phyloP scores from a whole-genome alignment of 2,329 filamentous ascomycete genomes.

The Shiraia bambusicola region DNA sequence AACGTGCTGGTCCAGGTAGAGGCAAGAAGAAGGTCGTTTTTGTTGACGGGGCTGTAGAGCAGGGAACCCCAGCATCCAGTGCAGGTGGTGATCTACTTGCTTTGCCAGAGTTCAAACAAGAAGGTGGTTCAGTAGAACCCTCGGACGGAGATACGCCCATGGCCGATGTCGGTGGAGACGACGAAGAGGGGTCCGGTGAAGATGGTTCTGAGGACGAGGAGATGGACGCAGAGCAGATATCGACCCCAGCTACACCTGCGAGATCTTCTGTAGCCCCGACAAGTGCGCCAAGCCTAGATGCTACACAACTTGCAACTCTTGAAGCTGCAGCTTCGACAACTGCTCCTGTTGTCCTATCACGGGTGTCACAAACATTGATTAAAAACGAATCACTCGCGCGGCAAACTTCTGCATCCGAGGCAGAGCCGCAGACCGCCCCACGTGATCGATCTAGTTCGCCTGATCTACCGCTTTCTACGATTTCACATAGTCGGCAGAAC shows the following conservation, averaged over 20 bases:
- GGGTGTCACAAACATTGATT: conserved; percentile 3
- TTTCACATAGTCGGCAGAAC: conserved; percentile 42
- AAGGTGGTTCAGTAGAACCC: conserved; percentile 46
- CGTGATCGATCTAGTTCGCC: conserved; percentile 46
- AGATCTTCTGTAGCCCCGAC: conserved; percentile 19
- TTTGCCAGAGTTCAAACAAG: conserved; percentile 34
- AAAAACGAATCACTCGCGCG: conserved; percentile 9
- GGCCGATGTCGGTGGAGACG: conserved; percentile 48
- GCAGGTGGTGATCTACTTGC: conserved; percentile 27
- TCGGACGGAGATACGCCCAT: conserved; percentile 44
- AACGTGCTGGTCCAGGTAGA: conserved; percentile 74
- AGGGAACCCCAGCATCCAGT: conserved; percentile 28
- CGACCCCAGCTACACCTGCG: conserved; percentile 47
- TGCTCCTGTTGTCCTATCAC: not conserved
- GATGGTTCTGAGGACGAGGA: conserved; percentile 51
- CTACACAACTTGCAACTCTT: conserved; percentile 5
- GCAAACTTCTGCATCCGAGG: conserved; percentile 6
- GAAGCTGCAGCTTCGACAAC: conserved; percentile 5
- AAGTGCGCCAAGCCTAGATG: conserved; percentile 16
- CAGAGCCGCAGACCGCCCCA: conserved; percentile 6
- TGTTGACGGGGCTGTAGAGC: conserved; percentile 48
- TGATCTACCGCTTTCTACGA: conserved; percentile 44
- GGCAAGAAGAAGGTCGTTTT: conserved; percentile 74
- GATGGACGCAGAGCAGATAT: conserved; percentile 50
- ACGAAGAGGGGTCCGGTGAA: conserved; percentile 51